Evolutionary conservation across 164 flowering plant genomes (phyloP).

Genomic region (Vitis vinifera): ASM3070453v1 NC_081816.1:20824501-20825000

Average conservation of each 20-base stretch:
- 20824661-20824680: slow-evolving; percentile 24
- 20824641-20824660: slow-evolving; percentile 30
- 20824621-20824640: slow-evolving; percentile 27
- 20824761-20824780: background rate
- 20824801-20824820: background rate
- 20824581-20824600: slow-evolving; percentile 26
- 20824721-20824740: slow-evolving; percentile 37
- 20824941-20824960: slow-evolving; percentile 52
- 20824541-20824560: slow-evolving; percentile 39
- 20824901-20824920: slow-evolving; percentile 47
- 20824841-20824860: slow-evolving; percentile 11
- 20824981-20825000: background rate
- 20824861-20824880: slow-evolving; percentile 61
- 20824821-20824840: background rate
- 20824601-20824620: slow-evolving; percentile 33
- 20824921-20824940: slow-evolving; percentile 47
- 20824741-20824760: slow-evolving; percentile 44
- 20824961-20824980: slow-evolving; percentile 26
- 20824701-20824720: slow-evolving; percentile 36
- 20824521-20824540: slow-evolving; percentile 12
- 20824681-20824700: slow-evolving; percentile 36
- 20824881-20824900: slow-evolving; percentile 43
- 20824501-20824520: background rate
- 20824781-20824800: too few species aligned
- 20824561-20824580: slow-evolving; percentile 36